Percentiles rank a stretch among this genome's conserved stretches.
Conservation (phyloP, 768 basidiomycete genomes). For the Macrolepiota dolichaula region DNA sequence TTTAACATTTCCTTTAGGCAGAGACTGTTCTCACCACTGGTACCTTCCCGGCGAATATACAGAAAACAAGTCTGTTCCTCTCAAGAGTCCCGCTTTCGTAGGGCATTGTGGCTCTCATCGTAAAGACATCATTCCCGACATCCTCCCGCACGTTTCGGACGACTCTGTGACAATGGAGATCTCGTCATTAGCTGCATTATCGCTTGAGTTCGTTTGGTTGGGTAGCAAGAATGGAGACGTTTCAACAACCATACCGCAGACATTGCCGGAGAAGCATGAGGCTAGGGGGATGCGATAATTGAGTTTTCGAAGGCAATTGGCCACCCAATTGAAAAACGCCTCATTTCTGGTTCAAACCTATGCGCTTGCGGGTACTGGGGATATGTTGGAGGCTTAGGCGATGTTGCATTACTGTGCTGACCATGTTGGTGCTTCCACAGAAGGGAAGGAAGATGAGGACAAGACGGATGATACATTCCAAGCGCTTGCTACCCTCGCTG, state of each 20-base stretch:
- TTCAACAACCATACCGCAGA: slow-evolving; percentile 83
- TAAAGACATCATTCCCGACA: slow-evolving; percentile 74
- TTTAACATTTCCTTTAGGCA: slow-evolving; percentile 42
- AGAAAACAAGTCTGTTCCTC: slow-evolving; percentile 77
- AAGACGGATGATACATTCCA: slow-evolving; percentile 84
- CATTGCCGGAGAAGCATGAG: slow-evolving; percentile 76
- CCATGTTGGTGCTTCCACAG: slow-evolving; percentile 61
- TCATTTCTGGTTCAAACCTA: slow-evolving; percentile 92
- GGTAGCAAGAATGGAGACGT: slow-evolving; percentile 95
- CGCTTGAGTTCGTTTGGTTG: slow-evolving; percentile 91
- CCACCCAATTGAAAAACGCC: slow-evolving; percentile 84
- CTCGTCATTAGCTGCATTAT: slow-evolving; percentile 77
- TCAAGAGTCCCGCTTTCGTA: slow-evolving; percentile 86
- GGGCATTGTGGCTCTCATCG: slow-evolving; percentile 92
- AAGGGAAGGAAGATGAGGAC: slow-evolving; percentile 47
- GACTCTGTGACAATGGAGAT: slow-evolving; percentile 87
- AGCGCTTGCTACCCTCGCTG: slow-evolving; percentile 89
- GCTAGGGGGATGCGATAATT: slow-evolving; percentile 73
- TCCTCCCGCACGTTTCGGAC: slow-evolving; percentile 81
- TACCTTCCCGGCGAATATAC: slow-evolving; percentile 84
- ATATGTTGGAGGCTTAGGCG: slow-evolving; percentile 90
- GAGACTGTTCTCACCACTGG: slow-evolving; percentile 95
- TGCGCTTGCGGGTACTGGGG: slow-evolving; percentile 92
- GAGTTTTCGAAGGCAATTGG: slow-evolving; percentile 92
- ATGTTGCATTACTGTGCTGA: slow-evolving; percentile 95